Evolutionary conservation across 2,329 filamentous ascomycete species (phyloP).

Genomic region (Colletotrichum sp.): DNA sequence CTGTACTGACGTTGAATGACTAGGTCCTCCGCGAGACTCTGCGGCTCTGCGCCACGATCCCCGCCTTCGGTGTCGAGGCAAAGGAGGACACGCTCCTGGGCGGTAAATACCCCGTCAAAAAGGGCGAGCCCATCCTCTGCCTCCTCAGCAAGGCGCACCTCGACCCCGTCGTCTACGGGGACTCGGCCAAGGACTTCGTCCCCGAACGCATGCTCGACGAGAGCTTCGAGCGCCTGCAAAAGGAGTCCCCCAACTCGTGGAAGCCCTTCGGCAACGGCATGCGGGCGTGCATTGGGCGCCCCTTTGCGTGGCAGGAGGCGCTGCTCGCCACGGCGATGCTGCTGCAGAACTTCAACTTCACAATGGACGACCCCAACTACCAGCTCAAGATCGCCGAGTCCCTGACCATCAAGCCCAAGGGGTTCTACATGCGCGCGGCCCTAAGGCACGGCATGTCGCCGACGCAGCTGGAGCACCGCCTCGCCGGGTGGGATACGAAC

Average conservation of each 20-base stretch:
- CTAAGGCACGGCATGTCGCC: constrained; percentile 47
- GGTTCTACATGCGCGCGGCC: constrained; percentile 61
- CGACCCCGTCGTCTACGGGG: constrained; percentile 61
- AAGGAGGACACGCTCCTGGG: constrained; percentile 47
- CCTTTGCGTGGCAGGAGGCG: constrained; percentile 60
- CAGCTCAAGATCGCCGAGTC: constrained; percentile 55
- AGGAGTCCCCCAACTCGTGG: constrained; percentile 37
- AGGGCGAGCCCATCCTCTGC: constrained; percentile 45
- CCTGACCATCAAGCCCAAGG: constrained; percentile 64
- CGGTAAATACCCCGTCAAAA: constrained; percentile 58
- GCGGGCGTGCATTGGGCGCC: constrained; percentile 55
- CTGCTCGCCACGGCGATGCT: constrained; percentile 54
- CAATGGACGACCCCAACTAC: constrained; percentile 62
- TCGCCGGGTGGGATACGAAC: constrained; percentile 36
- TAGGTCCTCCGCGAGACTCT: constrained; percentile 59
- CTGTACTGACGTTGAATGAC: constrained; percentile 13
- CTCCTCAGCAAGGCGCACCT: constrained; percentile 55
- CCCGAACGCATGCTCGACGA: constrained; percentile 68
- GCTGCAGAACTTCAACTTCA: constrained; percentile 71
- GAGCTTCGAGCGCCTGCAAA: constrained; percentile 41
- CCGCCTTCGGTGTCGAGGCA: constrained; percentile 30
- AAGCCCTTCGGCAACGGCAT: constrained; percentile 61
- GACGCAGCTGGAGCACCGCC: constrained; percentile 47
- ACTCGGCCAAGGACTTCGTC: constrained; percentile 60
- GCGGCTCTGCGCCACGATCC: constrained; percentile 29